Base-by-base conservation (phyloP, 73 alveolate genomes). In the Paramecium octaurelia region DNA sequence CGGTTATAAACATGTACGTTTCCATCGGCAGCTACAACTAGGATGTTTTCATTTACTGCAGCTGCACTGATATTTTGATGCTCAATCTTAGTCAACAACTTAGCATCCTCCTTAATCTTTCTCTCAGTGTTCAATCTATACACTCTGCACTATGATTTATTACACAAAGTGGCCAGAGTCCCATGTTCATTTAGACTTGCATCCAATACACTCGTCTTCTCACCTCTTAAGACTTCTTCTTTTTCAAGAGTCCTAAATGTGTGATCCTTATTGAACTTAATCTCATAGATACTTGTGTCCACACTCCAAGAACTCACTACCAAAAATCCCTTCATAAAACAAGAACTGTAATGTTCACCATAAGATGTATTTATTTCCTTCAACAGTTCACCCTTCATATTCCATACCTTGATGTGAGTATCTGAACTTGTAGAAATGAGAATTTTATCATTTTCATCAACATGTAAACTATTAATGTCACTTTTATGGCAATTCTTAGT, bases 331-430 rank as follows among this genome's bases (percentile, higher is more conserved):
- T 42, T 31, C 43, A 48, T 44, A 23, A 44, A 80, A 23, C 73
- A 44, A 24, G 91, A 80, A 18, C 91, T 64, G 44, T 80, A 80
- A 44, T 80, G 91, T 43, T 80, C 70, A 23, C 43, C 48, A 48
- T 80, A 80, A 10, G 91, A 80, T 40, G 91, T 80, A 42, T 80
- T 80, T 40, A 80, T 23, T 80, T 80, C 91, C 57, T 80, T 80
- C 24, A 80, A 23, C 10, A 44, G 21, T 9, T 40, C 70, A n/a
- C 91, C 91, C 6, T 80, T 80, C 57, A 80, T 31, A 43, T 40
- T 43, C 91, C 91, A 80, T 12, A 80, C 21, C 75, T 80, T 80
- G 2, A 80, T 80, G 21, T 43, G 73, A 14, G 57, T 80, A 35
- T 80, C 91, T 24, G 70, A 40, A 31, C 91, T 43, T 20, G 57